phyloP scores from a whole-genome alignment of 139 green algal genomes.

The Tetradesmus obliquus region DNA sequence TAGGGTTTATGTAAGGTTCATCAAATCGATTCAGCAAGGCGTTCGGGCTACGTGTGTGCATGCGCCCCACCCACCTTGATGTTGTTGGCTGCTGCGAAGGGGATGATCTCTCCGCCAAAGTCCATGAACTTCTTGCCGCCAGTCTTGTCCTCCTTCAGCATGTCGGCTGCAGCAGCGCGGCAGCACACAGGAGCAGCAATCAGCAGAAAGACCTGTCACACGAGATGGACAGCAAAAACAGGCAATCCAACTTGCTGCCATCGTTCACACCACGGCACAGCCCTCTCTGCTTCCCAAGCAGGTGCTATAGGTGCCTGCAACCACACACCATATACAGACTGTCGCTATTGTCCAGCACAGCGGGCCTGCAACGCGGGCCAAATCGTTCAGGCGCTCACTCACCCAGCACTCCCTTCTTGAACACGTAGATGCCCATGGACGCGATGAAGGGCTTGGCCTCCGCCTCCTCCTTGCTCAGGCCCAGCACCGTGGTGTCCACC shows the following conservation, averaged over 20 bases:
- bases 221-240: not conserved
- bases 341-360: too few species aligned
- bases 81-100: slow-evolving; percentile 68
- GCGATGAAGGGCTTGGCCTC: slow-evolving; percentile 95
- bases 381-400: slow-evolving; percentile 40
- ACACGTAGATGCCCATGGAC: slow-evolving; percentile 99
- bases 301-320: not conserved
- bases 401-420: slow-evolving; percentile 95
- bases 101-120: slow-evolving; percentile 99
- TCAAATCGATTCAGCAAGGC: too few species aligned
- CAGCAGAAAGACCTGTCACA: too few species aligned
- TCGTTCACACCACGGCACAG: not conserved
- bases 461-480: slow-evolving; percentile 78
- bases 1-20: too few species aligned
- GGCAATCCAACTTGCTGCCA: not conserved
- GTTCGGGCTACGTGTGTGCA: too few species aligned
- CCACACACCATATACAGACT: too few species aligned
- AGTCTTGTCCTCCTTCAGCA: slow-evolving; percentile 78
- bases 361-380: not conserved
- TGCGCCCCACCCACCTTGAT: slow-evolving; percentile 37
- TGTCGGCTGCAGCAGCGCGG: slow-evolving; percentile 51
- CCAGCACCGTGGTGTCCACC: slow-evolving; percentile 89
- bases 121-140: slow-evolving; percentile 83
- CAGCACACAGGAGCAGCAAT: not conserved
- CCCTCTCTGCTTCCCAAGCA: not conserved